phyloP scores from a whole-genome alignment of 805 yeast species.

The Saturnispora hagleri region DNA sequence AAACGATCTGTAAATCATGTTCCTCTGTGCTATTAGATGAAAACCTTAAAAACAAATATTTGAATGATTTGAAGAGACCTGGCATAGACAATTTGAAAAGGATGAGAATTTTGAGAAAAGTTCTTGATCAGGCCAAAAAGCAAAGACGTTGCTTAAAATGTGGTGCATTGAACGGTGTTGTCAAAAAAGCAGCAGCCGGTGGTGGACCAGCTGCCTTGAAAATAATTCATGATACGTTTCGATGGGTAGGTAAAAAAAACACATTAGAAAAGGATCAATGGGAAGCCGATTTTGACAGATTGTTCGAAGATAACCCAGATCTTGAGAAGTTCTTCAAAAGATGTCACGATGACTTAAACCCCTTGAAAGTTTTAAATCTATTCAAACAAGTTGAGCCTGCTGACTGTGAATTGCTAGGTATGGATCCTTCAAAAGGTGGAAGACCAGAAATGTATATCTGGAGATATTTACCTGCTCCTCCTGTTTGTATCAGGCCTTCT shows the following conservation, averaged over 20 bases:
- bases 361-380: conserved; percentile 75
- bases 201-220: conserved; percentile 90
- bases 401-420: conserved; percentile 89
- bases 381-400: conserved; percentile 79
- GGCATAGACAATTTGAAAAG: conserved; percentile 84
- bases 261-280: conserved; percentile 78
- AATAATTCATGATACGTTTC: conserved; percentile 88
- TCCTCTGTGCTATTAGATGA: conserved; percentile 71
- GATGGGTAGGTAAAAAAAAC: conserved; percentile 89
- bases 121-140: conserved; percentile 89
- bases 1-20: conserved; percentile 86
- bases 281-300: conserved; percentile 78
- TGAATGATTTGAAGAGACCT: conserved; percentile 77
- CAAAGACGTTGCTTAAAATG: conserved; percentile 87
- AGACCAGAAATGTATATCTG: conserved; percentile 95
- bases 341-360: conserved; percentile 89
- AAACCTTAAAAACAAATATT: conserved; percentile 54
- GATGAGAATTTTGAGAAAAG: conserved; percentile 76
- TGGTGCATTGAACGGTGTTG: conserved; percentile 90
- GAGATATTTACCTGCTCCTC: conserved; percentile 98
- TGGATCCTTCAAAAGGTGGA: conserved; percentile 79
- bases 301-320: conserved; percentile 73
- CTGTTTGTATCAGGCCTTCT: conserved; percentile 97
- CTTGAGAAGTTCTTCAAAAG: conserved; percentile 77
- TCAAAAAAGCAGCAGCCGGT: conserved; percentile 89